Conservation (phyloP, 768 basidiomycete genomes). For the Pleurotus platypus region DNA sequence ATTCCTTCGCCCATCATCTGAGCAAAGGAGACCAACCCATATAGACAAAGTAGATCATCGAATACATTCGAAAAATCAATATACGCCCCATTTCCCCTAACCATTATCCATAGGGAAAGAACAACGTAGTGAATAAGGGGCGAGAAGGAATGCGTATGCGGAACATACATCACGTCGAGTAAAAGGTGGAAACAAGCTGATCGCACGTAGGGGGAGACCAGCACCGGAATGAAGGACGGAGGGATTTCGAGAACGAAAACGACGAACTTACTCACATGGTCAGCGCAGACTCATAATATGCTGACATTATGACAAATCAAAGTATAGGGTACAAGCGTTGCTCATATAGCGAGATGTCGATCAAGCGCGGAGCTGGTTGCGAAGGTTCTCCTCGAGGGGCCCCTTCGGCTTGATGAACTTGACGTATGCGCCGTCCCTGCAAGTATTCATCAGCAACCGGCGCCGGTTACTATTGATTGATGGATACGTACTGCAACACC, state of each 20-base stretch:
- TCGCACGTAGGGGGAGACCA: constrained; percentile 19
- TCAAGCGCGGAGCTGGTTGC: constrained; percentile 77
- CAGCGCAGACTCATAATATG: no score
- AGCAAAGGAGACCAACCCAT: no score
- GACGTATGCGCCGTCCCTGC: constrained; percentile 91
- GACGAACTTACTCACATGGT: no score
- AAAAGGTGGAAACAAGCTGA: constrained; percentile 18
- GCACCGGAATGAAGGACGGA: not conserved
- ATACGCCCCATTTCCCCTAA: constrained; percentile 84
- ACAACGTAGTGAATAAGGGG: constrained; percentile 78
- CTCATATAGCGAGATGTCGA: constrained; percentile 11
- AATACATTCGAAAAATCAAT: constrained; percentile 27
- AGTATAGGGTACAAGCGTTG: not conserved
- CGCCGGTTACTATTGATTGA: not conserved
- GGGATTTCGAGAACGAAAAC: not conserved
- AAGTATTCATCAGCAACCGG: constrained; percentile 5
- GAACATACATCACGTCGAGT: constrained; percentile 5
- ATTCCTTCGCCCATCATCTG: no score
- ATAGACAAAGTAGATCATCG: no score
- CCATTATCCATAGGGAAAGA: constrained; percentile 48
- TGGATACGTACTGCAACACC: constrained; percentile 72
- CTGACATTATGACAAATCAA: no score
- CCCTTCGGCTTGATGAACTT: constrained; percentile 92
- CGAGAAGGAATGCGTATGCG: constrained; percentile 15
- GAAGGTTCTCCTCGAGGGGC: constrained; percentile 79